These are phyloP conservation scores for Colletotrichum aenigma DNA, from an alignment of 2,329 filamentous ascomycete species.

Conservation along the genomic window DNA sequence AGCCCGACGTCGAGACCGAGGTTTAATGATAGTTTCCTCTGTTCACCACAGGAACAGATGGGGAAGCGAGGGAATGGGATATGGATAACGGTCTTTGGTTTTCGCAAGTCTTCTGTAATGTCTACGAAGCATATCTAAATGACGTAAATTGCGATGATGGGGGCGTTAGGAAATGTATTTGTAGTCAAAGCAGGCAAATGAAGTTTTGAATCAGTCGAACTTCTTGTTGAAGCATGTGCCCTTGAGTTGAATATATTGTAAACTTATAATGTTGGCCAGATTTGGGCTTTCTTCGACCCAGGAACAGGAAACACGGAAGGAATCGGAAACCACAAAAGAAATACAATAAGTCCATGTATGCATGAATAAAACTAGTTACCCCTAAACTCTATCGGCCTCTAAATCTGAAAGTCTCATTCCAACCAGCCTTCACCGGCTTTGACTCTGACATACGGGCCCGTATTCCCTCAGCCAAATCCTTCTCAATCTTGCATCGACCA, in stretches of 20 bases:
- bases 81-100: not conserved
- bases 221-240: rapidly evolving
- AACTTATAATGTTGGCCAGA: not conserved
- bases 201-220: not conserved
- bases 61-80: not conserved
- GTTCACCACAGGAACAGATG: not conserved
- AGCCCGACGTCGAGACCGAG: constrained; percentile 89
- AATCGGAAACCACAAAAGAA: no score
- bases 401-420: not conserved
- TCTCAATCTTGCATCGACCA: not conserved
- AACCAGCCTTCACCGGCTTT: not conserved
- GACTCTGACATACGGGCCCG: not conserved
- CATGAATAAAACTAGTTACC: no score
- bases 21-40: constrained; percentile 37
- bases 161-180: not conserved
- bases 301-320: no score
- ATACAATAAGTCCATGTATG: no score
- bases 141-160: not conserved
- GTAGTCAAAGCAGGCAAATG: constrained; percentile 5
- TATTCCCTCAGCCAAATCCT: not conserved
- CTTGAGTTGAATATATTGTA: rapidly evolving
- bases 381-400: no score
- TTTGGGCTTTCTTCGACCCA: not conserved
- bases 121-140: not conserved
- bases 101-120: not conserved